These are phyloP conservation scores for Neltuma alba DNA, from an alignment of 306 rosid species.

Conservation along the genomic window DNA sequence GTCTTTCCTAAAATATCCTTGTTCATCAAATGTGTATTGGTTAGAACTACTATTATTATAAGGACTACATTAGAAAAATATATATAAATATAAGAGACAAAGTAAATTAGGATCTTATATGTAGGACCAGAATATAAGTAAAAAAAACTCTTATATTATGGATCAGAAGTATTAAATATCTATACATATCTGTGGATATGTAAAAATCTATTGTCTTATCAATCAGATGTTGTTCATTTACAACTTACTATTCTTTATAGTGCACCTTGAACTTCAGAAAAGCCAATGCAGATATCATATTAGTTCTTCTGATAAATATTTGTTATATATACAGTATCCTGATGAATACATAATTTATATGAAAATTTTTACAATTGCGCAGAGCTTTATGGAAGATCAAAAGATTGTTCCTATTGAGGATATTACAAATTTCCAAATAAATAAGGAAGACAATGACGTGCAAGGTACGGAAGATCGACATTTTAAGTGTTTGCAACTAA, in stretches of 20 bases:
- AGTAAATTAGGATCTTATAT: too few species aligned
- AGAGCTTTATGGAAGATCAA: constrained; percentile 74
- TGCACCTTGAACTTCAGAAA: background rate
- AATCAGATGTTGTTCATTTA: background rate
- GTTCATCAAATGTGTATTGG: too few species aligned
- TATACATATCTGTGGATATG: background rate
- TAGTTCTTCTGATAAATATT: background rate
- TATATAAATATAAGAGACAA: too few species aligned
- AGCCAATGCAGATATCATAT: background rate
- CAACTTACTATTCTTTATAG: background rate
- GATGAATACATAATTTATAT: background rate
- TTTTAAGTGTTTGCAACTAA: background rate
- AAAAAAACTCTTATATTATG: too few species aligned
- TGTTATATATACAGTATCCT: background rate
- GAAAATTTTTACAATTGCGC: constrained; percentile 30
- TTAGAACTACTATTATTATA: too few species aligned
- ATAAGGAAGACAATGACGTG: constrained; percentile 50
- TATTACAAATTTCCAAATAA: constrained; percentile 55
- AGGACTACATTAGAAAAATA: too few species aligned
- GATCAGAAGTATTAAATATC: too few species aligned
- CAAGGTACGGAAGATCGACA: constrained; percentile 50
- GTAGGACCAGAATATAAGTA: too few species aligned
- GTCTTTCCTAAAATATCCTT: too few species aligned
- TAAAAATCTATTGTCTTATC: background rate
- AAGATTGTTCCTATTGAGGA: constrained; percentile 70